Percentiles rank a stretch among this genome's conserved stretches.
These are phyloP conservation scores for Tilletiopsis washingtonensis DNA, from an alignment of 1,284 basidiomycete species.

Conservation along the genomic window DNA sequence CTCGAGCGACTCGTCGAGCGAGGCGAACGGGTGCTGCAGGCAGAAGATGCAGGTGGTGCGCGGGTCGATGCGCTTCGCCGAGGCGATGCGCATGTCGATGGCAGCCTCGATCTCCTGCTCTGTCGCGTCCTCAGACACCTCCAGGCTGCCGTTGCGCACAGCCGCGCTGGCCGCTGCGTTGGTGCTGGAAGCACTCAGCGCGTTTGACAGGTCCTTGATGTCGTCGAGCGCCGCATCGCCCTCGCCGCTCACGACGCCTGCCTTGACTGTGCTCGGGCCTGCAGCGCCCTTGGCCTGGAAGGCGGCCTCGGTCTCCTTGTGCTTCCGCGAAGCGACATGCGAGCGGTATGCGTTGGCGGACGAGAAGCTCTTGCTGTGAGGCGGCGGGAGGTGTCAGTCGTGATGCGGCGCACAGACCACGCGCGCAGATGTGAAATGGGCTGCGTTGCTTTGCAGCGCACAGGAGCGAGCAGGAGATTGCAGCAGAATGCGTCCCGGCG, in stretches of 20 bases:
- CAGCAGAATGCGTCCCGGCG: no score
- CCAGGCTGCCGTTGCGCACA: background rate
- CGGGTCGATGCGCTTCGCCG: constrained; percentile 36
- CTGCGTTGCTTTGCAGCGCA: no score
- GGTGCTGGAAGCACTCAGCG: background rate
- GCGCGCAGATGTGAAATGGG: no score
- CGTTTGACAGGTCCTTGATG: background rate
- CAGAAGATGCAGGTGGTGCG: constrained; percentile 65
- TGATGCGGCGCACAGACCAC: no score
- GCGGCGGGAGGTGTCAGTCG: background rate
- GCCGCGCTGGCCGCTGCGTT: background rate
- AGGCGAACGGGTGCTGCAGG: constrained; percentile 52
- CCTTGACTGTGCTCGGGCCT: no score
- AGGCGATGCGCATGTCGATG: constrained; percentile 36
- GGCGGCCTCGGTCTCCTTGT: constrained; percentile 67
- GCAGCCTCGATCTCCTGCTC: constrained; percentile 39
- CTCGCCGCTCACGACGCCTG: background rate
- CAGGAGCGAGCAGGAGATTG: no score
- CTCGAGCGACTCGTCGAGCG: constrained; percentile 62
- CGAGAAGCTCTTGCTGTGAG: constrained; percentile 82
- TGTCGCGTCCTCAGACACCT: constrained; percentile 21
- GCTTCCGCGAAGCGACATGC: constrained; percentile 82
- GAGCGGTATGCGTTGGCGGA: constrained; percentile 81
- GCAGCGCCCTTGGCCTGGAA: background rate
- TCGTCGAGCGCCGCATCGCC: constrained; percentile 5